Evolutionary conservation across 306 rosid species (phyloP), one percentile per base, ranked within the genome.

Genomic region (Crataegus laevigata): DNA sequence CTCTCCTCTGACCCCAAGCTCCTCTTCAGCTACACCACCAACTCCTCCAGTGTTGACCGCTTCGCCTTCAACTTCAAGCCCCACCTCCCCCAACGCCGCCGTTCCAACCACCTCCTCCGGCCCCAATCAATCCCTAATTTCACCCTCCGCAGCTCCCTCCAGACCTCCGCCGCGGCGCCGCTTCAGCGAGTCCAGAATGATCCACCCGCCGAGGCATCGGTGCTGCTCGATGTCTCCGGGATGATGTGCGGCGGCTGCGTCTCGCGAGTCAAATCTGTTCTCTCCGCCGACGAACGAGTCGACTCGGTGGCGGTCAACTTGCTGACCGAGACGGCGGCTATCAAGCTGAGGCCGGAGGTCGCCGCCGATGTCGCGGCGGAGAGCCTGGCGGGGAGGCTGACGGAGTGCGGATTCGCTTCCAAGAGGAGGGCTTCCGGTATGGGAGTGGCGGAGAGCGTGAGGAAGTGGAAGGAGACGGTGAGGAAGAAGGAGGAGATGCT

Each of bases 191-290:
- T 28, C 66, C 79, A 9, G 43, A 71, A n/a, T 24, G 76, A 67
- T 18, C 78, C 81, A 30, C 68, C 10, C 24, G 54, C 77, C 17
- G 91, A 90, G 79, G 77, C 89, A 8, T 89, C 89, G 47, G 72
- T 90, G 32, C 87, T 94, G 5, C 89, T 94, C 60, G 98, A 94
- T 45, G 93, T 94, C 36, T 80, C 93, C 32, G 98, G 97, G 55
- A 94, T 94, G 96, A 94, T 91, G 97, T 94, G 98, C 70, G 97
- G 97, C 38, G 93, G 86, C 4, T 94, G 98, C 77, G 96, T 91
- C 34, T 89, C 97, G 55, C 93, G 97, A 66, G 98, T 94, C 63
- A 94, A 92, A 72, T 89, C 87, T 58, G 80, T 94, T 30, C 78
- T 94, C 24, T 86, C 93, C 43, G 78, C 92, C 1, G 97, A 94